Percentiles rank a stretch among this genome's conserved stretches.
phyloP scores from a whole-genome alignment of 2,329 filamentous ascomycete species.

The Fusarium proliferatum region DNA sequence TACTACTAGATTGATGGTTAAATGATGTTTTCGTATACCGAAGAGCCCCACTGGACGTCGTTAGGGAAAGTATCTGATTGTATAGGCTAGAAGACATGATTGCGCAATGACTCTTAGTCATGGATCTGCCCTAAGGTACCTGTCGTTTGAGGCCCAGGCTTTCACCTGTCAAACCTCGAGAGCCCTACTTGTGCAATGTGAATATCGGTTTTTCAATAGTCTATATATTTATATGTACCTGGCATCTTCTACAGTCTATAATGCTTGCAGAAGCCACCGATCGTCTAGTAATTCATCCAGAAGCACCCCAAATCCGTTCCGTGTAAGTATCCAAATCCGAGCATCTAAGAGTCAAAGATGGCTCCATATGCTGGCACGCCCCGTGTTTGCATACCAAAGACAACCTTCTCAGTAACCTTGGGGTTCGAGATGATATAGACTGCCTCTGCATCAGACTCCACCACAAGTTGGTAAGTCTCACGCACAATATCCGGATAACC shows the following conservation, averaged over 20 bases:
- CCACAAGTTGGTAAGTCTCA: constrained; percentile 16
- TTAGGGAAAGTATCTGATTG: rapidly evolving
- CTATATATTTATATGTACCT: rapidly evolving
- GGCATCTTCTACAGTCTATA: not conserved
- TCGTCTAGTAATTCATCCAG: not conserved
- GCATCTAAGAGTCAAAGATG: constrained; percentile 9
- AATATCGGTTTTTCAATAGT: not conserved
- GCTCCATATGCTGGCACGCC: constrained; percentile 10
- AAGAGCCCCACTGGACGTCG: rapidly evolving
- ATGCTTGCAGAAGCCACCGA: too few species aligned
- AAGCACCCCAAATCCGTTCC: not conserved
- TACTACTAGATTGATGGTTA: not conserved
- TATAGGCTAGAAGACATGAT: not conserved
- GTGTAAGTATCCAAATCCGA: not conserved
- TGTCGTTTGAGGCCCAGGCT: not conserved
- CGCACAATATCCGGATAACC: constrained; percentile 15
- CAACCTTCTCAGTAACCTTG: constrained; percentile 20
- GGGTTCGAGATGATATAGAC: constrained; percentile 19
- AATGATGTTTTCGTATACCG: not conserved
- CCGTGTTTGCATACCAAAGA: constrained; percentile 4
- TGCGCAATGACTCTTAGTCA: not conserved
- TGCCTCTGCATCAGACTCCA: constrained; percentile 16
- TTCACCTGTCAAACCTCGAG: rapidly evolving
- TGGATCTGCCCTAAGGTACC: not conserved
- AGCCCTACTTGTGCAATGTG: rapidly evolving